Conservation (phyloP, 2,329 filamentous ascomycete species). For the Nemania diffusa region DNA sequence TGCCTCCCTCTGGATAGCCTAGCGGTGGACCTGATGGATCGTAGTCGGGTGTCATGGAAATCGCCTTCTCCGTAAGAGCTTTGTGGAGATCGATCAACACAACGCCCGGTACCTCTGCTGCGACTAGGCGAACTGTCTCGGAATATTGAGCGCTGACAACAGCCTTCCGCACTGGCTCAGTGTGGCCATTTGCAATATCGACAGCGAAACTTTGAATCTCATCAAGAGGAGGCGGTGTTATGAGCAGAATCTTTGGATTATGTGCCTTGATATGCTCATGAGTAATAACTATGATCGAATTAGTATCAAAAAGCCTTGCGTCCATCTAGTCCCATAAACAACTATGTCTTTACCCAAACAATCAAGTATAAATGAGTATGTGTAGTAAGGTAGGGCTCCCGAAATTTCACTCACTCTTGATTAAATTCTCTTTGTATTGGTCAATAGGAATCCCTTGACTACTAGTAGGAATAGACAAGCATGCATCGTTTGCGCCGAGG, state of each 20-base stretch:
- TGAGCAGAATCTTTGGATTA: conserved; percentile 76
- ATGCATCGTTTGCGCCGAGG: conserved; percentile 91
- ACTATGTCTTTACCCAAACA: neutral
- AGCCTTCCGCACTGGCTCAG: conserved; percentile 56
- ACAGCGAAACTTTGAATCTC: conserved; percentile 71
- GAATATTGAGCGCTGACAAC: conserved; percentile 67
- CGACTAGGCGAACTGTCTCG: conserved; percentile 71
- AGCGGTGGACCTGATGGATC: conserved; percentile 59
- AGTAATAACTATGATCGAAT: conserved; percentile 68
- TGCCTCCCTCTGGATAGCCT: conserved; percentile 61
- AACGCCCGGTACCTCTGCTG: conserved; percentile 72
- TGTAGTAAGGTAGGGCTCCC: neutral
- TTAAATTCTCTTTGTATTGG: conserved; percentile 78
- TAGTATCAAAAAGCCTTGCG: conserved; percentile 65
- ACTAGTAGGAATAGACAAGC: conserved; percentile 69
- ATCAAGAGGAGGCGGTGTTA: conserved; percentile 86
- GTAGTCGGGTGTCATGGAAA: conserved; percentile 65
- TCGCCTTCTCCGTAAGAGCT: conserved; percentile 78
- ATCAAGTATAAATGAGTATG: neutral
- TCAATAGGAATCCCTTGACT: conserved; percentile 82
- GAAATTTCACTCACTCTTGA: conserved; percentile 42
- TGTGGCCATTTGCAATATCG: conserved; percentile 60
- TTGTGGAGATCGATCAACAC: conserved; percentile 83
- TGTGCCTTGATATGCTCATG: conserved; percentile 78
- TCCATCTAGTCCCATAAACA: neutral